Evolutionary conservation across 257 asterid species (phyloP).

Genomic region (Asclepias syriaca): DNA sequence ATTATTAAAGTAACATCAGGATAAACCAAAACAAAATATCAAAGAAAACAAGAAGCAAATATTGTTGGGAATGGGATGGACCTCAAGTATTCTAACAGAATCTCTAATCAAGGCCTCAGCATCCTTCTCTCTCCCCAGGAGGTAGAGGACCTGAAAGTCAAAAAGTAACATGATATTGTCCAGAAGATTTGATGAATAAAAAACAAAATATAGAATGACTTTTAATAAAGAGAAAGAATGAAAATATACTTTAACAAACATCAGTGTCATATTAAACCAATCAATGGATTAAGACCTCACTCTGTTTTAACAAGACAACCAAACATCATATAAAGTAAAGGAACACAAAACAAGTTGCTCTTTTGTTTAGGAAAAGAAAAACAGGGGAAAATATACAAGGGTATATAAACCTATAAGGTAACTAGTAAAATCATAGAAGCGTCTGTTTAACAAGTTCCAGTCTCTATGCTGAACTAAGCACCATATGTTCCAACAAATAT

Average conservation of each 20-base stretch:
- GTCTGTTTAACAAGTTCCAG: neutral
- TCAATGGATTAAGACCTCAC: neutral
- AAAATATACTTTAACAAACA: neutral
- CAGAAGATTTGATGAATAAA: neutral
- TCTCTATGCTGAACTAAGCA: neutral
- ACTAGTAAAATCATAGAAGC: neutral
- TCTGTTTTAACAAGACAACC: neutral
- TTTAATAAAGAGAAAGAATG: neutral
- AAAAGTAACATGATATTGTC: neutral
- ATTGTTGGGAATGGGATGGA: constrained; percentile 23
- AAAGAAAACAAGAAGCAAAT: constrained; percentile 18
- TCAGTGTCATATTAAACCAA: neutral
- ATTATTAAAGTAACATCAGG: constrained; percentile 24
- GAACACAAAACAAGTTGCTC: neutral
- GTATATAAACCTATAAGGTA: neutral
- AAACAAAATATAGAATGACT: neutral
- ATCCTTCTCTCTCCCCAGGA: constrained; percentile 67
- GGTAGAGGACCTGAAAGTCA: constrained; percentile 57
- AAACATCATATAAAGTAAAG: neutral
- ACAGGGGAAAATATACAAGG: neutral
- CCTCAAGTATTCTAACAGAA: constrained; percentile 82
- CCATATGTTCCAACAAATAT: neutral
- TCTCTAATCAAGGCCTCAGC: constrained; percentile 62
- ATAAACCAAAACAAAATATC: constrained; percentile 13
- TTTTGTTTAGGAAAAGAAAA: neutral